These are phyloP conservation scores for Murraya koenigii DNA, from an alignment of 345 rosid genomes.

Conservation along the genomic window DNA sequence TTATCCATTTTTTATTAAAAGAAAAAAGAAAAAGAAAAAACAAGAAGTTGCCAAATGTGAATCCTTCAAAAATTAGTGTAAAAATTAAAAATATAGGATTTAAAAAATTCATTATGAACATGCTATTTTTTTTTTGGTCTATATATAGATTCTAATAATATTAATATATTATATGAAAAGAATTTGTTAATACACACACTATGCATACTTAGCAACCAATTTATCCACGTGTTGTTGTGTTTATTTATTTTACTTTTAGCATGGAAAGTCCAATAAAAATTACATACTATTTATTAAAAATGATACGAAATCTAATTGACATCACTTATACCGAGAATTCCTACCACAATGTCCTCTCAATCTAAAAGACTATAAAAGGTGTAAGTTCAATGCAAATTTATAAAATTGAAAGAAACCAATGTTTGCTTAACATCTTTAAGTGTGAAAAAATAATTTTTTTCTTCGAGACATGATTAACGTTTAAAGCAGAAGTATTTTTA, in stretches of 20 bases:
- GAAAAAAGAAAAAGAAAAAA: too few relatives aligned
- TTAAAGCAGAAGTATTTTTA: conserved; percentile 11
- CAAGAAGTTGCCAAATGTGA: neutral
- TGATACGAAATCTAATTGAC: neutral
- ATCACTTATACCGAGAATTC: neutral
- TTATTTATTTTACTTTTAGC: neutral
- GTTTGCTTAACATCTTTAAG: neutral
- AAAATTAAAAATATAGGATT: too few relatives aligned
- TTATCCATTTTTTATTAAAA: too few relatives aligned
- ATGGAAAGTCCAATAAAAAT: neutral
- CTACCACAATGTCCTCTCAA: neutral
- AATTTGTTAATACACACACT: too few relatives aligned
- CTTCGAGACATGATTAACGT: conserved; percentile 25
- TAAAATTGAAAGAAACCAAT: neutral
- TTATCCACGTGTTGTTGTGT: neutral
- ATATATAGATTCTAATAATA: too few relatives aligned
- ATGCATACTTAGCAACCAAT: too few relatives aligned
- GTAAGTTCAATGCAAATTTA: conserved; percentile 4
- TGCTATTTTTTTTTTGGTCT: too few relatives aligned
- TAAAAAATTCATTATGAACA: too few relatives aligned
- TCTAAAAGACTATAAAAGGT: neutral
- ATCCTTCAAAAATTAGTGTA: neutral
- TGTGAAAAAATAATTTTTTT: neutral
- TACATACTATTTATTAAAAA: neutral
- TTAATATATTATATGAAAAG: too few relatives aligned